phyloP scores from a whole-genome alignment of 345 rosid genomes.

The Citrus glauca region DNA sequence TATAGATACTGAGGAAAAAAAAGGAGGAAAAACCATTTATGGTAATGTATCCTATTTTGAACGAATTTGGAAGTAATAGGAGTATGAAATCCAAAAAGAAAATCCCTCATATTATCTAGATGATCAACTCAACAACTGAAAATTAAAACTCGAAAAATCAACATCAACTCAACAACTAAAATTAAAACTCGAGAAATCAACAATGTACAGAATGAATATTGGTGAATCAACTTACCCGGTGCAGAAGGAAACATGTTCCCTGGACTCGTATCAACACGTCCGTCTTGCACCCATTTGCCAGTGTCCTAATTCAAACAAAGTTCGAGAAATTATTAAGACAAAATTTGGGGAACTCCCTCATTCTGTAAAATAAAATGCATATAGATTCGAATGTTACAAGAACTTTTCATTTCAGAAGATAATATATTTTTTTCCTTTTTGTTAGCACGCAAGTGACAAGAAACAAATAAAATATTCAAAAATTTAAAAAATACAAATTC shows the following conservation, averaged over 20 bases:
- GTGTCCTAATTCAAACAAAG: slow-evolving; percentile 39
- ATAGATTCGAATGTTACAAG: no score
- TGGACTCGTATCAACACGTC: slow-evolving; percentile 60
- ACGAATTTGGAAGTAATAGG: no score
- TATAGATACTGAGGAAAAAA: no score
- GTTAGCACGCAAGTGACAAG: not conserved
- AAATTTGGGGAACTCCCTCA: not conserved
- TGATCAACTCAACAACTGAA: not conserved
- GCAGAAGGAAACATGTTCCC: slow-evolving; percentile 65
- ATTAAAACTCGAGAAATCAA: not conserved
- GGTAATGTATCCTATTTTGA: no score
- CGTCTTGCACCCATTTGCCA: slow-evolving; percentile 39
- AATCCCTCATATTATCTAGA: no score
- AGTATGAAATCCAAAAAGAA: no score
- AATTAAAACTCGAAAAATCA: not conserved
- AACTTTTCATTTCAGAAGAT: no score
- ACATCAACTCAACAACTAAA: not conserved
- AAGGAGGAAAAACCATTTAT: accelerated
- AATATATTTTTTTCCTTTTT: no score
- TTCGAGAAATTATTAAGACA: not conserved
- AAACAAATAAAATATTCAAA: not conserved
- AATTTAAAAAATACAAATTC: not conserved
- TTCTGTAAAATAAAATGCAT: not conserved
- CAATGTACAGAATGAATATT: not conserved
- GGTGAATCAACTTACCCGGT: slow-evolving; percentile 44